Percentiles rank a stretch among this genome's conserved stretches.
Evolutionary conservation across 768 basidiomycete genomes (phyloP).

Genomic region (Pleurotus djamor): DNA sequence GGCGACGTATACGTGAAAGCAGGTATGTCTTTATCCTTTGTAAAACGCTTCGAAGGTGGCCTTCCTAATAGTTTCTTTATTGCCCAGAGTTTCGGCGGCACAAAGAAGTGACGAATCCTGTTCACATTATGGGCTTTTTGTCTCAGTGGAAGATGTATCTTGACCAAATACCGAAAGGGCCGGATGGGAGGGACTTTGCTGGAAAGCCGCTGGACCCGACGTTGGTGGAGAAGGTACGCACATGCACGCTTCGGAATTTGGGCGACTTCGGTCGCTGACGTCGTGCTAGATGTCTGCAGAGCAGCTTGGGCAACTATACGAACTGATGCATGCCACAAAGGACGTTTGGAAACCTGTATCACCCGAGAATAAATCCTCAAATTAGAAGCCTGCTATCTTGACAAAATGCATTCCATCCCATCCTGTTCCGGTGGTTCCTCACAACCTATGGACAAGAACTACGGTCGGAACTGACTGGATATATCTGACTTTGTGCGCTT

Average conservation of each 20-base stretch:
- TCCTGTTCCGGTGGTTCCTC: too few species aligned
- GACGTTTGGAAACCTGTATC: slow-evolving; percentile 75
- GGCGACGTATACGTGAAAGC: slow-evolving; percentile 87
- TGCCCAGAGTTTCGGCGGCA: slow-evolving; percentile 86
- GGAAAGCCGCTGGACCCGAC: slow-evolving; percentile 72
- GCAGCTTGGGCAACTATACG: slow-evolving; percentile 92
- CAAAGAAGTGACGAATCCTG: slow-evolving; percentile 74
- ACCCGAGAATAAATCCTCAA: slow-evolving; percentile 13
- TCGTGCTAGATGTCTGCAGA: slow-evolving; percentile 77
- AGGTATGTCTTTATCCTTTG: slow-evolving; percentile 36
- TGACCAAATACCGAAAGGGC: slow-evolving; percentile 58
- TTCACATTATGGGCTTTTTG: slow-evolving; percentile 92
- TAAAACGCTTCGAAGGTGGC: not conserved
- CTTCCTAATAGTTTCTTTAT: slow-evolving; percentile 5
- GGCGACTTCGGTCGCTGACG: not conserved
- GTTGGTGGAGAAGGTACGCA: slow-evolving; percentile 70
- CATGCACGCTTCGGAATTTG: not conserved
- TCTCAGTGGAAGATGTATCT: slow-evolving; percentile 96
- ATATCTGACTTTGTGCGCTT: too few species aligned
- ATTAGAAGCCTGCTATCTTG: not conserved
- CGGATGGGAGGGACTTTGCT: slow-evolving; percentile 42
- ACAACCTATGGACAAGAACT: too few species aligned
- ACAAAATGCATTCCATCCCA: too few species aligned
- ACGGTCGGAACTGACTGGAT: too few species aligned
- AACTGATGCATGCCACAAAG: slow-evolving; percentile 90